These are phyloP conservation scores for Pulveroboletus sp. DNA, from an alignment of 768 basidiomycete genomes.

Conservation along the genomic window DNA sequence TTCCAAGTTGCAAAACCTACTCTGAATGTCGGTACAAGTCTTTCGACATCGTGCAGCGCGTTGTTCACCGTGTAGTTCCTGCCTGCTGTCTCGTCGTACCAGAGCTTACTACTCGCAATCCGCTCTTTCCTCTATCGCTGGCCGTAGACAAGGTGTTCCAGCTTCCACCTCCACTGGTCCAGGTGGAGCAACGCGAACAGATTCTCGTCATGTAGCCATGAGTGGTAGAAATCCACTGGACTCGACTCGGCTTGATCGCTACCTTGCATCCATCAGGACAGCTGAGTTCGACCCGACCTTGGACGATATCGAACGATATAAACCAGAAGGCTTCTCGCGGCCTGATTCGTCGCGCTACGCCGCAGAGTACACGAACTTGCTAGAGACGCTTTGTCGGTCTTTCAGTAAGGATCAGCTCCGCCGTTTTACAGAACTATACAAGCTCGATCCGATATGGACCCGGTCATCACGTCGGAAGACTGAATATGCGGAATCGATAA, in stretches of 20 bases:
- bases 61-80: conserved; percentile 17
- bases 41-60: conserved; percentile 13
- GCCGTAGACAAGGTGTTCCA: conserved; percentile 3
- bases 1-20: neutral
- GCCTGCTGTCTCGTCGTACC: conserved; percentile 10
- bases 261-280: conserved; percentile 49
- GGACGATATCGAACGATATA: conserved; percentile 57
- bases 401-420: conserved; percentile 63
- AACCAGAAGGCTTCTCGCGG: conserved; percentile 37
- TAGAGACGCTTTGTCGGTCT: conserved; percentile 50
- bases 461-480: conserved; percentile 35
- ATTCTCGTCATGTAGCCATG: neutral
- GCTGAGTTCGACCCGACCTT: conserved; percentile 47
- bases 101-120: conserved; percentile 26
- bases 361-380: conserved; percentile 46
- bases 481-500: conserved; percentile 45
- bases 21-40: conserved; percentile 19
- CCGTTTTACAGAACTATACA: conserved; percentile 47
- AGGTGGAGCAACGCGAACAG: neutral
- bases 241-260: conserved; percentile 47
- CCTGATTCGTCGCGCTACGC: conserved; percentile 46
- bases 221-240: conserved; percentile 31
- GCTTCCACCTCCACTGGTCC: conserved; percentile 2
- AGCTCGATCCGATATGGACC: conserved; percentile 33
- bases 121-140: conserved; percentile 11